Conservation (phyloP, 208 protist species). For the Leishmania braziliensis region DNA sequence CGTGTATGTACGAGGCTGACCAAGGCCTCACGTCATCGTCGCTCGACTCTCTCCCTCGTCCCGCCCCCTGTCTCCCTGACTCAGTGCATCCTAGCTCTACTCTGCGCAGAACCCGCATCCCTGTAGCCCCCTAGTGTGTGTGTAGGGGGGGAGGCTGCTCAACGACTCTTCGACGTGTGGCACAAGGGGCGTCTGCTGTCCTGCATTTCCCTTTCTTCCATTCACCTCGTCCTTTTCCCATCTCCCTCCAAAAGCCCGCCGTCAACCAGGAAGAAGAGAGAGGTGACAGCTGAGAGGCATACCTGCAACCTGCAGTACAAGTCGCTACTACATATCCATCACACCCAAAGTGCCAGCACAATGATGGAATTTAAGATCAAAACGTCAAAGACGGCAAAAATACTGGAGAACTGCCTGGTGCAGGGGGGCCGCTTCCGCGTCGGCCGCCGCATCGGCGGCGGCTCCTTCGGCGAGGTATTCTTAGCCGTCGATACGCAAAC, state of each 20-base stretch:
- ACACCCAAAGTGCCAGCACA: not conserved
- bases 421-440: slow-evolving; percentile 91
- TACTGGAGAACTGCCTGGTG: slow-evolving; percentile 35
- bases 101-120: not conserved
- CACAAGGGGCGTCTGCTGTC: not conserved
- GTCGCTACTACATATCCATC: not conserved
- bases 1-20: not conserved
- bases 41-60: no score
- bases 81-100: not conserved
- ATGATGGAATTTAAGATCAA: slow-evolving; percentile 26
- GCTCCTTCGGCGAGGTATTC: slow-evolving; percentile 94
- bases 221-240: not conserved
- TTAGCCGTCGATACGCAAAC: slow-evolving; percentile 88
- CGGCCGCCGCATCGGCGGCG: slow-evolving; percentile 97
- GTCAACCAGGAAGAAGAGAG: not conserved
- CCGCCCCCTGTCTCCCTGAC: not conserved
- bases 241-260: not conserved
- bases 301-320: not conserved
- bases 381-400: not conserved
- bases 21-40: not conserved
- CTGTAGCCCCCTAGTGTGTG: not conserved
- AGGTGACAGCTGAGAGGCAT: not conserved
- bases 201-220: not conserved
- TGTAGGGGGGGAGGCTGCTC: not conserved
- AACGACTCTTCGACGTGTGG: not conserved